Percentiles rank a stretch among this genome's conserved stretches.
Conservation (phyloP, 129 eudicot species). For the Gnaphalium uliginosum region DNA sequence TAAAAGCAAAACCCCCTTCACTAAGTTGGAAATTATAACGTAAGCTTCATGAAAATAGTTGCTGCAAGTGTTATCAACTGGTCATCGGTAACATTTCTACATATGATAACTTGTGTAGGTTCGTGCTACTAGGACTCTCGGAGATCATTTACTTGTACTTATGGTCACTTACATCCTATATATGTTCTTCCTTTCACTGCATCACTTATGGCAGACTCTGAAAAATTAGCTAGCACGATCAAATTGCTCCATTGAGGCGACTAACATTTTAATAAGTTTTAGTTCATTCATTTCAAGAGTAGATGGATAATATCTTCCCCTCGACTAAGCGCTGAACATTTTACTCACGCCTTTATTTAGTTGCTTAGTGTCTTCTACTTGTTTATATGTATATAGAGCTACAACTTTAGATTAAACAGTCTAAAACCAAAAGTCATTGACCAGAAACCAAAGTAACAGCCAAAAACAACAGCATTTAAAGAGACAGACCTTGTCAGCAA, state of each 20-base stretch:
- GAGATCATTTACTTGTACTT: constrained; percentile 5
- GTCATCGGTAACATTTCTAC: constrained; percentile 6
- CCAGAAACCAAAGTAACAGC: constrained; percentile 5
- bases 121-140: constrained; percentile 1
- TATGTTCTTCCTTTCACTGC: constrained; percentile 14
- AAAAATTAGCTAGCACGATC: constrained; percentile 4
- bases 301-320: constrained; percentile 12
- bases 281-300: constrained; percentile 2
- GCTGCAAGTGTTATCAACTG: constrained; percentile 15
- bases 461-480: constrained; percentile 21
- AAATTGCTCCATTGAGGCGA: constrained; percentile 17
- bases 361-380: constrained; percentile 15
- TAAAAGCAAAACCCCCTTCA: constrained; percentile 13
- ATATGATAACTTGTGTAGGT: constrained; percentile 7
- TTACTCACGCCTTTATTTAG: constrained; percentile 8
- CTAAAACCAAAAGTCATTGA: background rate
- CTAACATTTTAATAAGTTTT: background rate
- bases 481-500: constrained; percentile 86
- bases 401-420: background rate
- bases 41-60: constrained; percentile 23
- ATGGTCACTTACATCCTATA: constrained; percentile 11
- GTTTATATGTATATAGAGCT: constrained; percentile 11
- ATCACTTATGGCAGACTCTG: background rate
- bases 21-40: constrained; percentile 1
- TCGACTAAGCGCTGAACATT: constrained; percentile 7